Base-by-base conservation (phyloP, 1,139 yeast genomes). In the Magnusiomyces tetraspermus region DNA sequence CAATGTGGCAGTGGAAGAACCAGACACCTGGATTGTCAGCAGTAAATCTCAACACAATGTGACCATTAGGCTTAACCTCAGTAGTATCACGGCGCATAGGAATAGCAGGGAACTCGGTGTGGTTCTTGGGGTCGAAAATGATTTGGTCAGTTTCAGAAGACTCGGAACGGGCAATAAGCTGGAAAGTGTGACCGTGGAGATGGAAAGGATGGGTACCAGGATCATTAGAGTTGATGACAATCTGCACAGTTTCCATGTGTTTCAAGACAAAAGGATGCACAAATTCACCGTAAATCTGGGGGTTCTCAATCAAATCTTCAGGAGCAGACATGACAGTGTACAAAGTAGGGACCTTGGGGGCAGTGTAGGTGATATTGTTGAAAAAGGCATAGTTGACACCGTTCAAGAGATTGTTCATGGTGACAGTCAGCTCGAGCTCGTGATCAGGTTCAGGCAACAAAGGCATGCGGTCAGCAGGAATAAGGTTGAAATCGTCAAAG, bases 1-100 rank as follows among this genome's bases (percentile, higher is more conserved):
- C 96, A 60, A 88, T 83, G 63, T 88, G 96, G 71, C 96, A 89
- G 68, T 88, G 96, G 86, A 88, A 88, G 63, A 84, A 75, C 95
- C 95, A 87, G 43, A 86, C 88, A 63, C 96, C 96, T 28, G 96
- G 96, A 67, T 87, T 86, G 63, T 83, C 80, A 51, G 95, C 87
- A 59, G 74, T 76, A 70, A 86, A 85, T 63, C 96, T 75, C 48
- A 72, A 49, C 23, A 77, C 67, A 63, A 87, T 76, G 68, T 82
- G 81, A 31, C 90, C 85, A 61, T 82, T 82, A 31, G 85, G 80
- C 57, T 76, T 75, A 33, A 83, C 79, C 60, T 73, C 76, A n/a
- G 79, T 76, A 1, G 86, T 80, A 64, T 85, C 94, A 68, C 94
- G 76, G 51, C 72, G 67, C 79, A 82, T 72, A 49, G 94, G 94